Evolutionary conservation across 257 asterid species (phyloP).

Genomic region (Datura wrightii): DNA sequence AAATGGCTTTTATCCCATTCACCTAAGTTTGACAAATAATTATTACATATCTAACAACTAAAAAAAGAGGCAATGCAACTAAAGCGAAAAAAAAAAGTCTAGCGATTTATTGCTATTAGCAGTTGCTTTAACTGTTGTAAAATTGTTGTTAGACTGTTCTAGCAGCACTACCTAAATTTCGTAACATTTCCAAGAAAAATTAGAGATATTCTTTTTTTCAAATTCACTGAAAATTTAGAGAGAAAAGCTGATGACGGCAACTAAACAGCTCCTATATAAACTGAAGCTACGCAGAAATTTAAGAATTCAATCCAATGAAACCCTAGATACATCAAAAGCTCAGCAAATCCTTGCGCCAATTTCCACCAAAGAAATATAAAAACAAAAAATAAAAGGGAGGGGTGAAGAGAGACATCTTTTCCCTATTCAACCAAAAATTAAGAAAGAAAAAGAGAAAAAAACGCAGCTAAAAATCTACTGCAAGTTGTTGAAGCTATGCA

Average conservation of each 20-base stretch:
- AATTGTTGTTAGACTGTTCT: too few species aligned
- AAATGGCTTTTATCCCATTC: neutral
- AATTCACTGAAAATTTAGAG: constrained; percentile 22
- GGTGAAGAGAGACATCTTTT: neutral
- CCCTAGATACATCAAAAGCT: constrained; percentile 3
- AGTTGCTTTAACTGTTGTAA: too few species aligned
- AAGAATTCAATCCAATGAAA: neutral
- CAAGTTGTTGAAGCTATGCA: neutral
- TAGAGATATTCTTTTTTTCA: neutral
- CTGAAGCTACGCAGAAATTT: neutral
- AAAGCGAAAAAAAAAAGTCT: neutral
- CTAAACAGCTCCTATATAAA: neutral
- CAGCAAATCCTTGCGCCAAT: neutral
- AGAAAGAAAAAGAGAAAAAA: neutral
- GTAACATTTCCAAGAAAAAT: neutral
- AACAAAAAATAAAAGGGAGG: neutral
- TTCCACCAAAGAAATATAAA: neutral
- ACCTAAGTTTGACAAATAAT: neutral
- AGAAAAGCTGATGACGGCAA: neutral
- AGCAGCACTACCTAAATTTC: neutral
- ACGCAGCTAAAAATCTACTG: neutral
- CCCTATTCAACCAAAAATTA: neutral
- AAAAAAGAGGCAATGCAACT: neutral
- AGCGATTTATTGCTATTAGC: too few species aligned
- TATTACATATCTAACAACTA: neutral